Evolutionary conservation across 331 rosid genomes (phyloP), one percentile per base, ranked within the genome.

Genomic region (Acacia concinna): DNA sequence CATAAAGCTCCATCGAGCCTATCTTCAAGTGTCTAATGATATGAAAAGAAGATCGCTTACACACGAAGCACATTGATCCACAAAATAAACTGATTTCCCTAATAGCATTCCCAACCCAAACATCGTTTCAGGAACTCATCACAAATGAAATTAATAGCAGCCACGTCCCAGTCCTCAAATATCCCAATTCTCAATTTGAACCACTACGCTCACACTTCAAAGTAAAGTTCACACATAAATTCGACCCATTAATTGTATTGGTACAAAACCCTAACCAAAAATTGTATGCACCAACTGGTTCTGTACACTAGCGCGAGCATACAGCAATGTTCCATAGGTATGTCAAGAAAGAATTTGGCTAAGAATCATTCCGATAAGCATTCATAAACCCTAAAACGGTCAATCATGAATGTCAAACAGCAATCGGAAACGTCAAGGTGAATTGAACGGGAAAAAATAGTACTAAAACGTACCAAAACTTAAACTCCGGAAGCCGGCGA

Each of bases 401-500:
- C 44, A 47, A 81, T 38, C 51, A 46, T 25, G 40, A 69, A 66
- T 65, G 62, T 40, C 62, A 77, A 31, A 32, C 13, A 71, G 28
- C 43, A 31, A 71, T 11, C 18, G 13, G 52, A 21, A 17, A 46
- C 51, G 18, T 2, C 20, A 18, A 27, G 23, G 28, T 1, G 43
- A 35, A 65, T 65, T 64, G 1, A 20, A 35, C 57, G n/a, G 1
- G 0, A 12, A 8, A 1, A 25, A n/a, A 46, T 6, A 17, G 12
- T 25, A 0, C 27, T 12, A 37, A 34, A 11, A 10, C 23, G 12
- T 78, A 95, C 98, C 97, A 95, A 96, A 95, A 92, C 74, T 95
- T 95, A 84, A 95, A 95, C 88, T 95, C 97, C 0, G 98, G 98
- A 14, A 95, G 91, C 63, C 98, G 91, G 35, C 98, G 98, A 81